Conservation (phyloP, 306 rosid species). For the Chamaecrista fasciculata region DNA sequence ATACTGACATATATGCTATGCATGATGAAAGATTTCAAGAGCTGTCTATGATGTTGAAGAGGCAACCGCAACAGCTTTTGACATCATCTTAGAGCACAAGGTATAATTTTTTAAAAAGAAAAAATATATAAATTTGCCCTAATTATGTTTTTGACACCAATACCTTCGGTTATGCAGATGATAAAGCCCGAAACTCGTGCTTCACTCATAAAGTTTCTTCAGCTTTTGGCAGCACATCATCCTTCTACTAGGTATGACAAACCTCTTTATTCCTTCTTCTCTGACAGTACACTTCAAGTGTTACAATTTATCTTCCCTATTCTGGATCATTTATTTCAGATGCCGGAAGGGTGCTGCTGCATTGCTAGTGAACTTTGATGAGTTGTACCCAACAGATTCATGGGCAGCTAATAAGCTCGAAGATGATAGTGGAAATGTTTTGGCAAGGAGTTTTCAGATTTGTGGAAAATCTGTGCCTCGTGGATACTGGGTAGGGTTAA, state of each 20-base stretch:
- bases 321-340: conserved; percentile 50
- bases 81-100: conserved; percentile 75
- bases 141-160: conserved; percentile 1
- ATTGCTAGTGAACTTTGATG: conserved; percentile 82
- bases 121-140: neutral
- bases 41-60: conserved; percentile 96
- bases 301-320: conserved; percentile 16
- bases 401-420: conserved; percentile 40
- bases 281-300: conserved; percentile 7
- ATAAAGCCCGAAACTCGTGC: conserved; percentile 82
- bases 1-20: conserved; percentile 35
- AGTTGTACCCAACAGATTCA: conserved; percentile 58
- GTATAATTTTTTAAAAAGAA: conserved; percentile 44
- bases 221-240: conserved; percentile 85
- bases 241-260: conserved; percentile 75
- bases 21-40: conserved; percentile 65
- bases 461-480: conserved; percentile 95
- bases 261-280: conserved; percentile 25
- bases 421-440: conserved; percentile 37
- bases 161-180: conserved; percentile 53
- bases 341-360: conserved; percentile 94
- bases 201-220: conserved; percentile 81
- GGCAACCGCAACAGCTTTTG: conserved; percentile 87
- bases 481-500: conserved; percentile 84
- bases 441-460: conserved; percentile 54